Percentiles rank a stretch among this genome's conserved stretches.
Conservation (phyloP, 1,284 basidiomycete genomes). For the Ganoderma boninense region DNA sequence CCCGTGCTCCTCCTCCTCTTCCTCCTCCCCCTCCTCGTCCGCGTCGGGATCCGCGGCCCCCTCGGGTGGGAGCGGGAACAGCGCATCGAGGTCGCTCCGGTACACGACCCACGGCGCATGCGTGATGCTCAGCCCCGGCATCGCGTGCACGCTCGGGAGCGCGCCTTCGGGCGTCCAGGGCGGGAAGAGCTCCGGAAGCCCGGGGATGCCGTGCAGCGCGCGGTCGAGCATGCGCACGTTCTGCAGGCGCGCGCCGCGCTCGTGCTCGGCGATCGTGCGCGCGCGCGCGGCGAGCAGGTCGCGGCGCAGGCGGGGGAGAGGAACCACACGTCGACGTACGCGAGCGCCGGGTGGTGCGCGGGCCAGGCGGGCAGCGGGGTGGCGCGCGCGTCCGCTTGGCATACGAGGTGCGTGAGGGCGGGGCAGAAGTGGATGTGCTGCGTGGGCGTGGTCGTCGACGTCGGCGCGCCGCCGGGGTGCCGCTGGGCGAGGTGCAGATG, state of each 20-base stretch:
- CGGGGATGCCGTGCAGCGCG: conserved; percentile 12
- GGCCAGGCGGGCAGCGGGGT: conserved; percentile 5
- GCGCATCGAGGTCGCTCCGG: conserved; percentile 20
- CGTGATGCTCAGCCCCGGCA: conserved; percentile 14
- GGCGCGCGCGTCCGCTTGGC: conserved; percentile 5
- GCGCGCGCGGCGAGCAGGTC: conserved; percentile 7
- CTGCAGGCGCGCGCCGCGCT: conserved; percentile 12
- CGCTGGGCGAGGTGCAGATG: conserved; percentile 13
- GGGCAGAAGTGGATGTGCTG: conserved; percentile 20
- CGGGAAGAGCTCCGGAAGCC: conserved; percentile 15
- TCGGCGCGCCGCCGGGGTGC: not conserved
- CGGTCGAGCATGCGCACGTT: conserved; percentile 24
- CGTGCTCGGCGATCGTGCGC: conserved; percentile 1
- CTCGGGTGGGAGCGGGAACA: conserved; percentile 6
- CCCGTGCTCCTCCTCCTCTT: not conserved
- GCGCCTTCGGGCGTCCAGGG: conserved; percentile 15
- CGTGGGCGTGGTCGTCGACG: conserved; percentile 7
- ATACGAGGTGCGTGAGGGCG: conserved; percentile 18
- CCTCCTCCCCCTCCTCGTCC: not conserved
- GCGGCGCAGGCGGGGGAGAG: conserved; percentile 9
- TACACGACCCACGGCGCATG: conserved; percentile 23
- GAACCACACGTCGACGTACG: conserved; percentile 23
- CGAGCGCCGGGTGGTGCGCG: conserved; percentile 18
- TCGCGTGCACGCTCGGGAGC: conserved; percentile 13
- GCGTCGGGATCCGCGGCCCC: not conserved